These are phyloP conservation scores for Eleusine coracana DNA, from an alignment of 176 grass and related monocot species.

Conservation along the genomic window DNA sequence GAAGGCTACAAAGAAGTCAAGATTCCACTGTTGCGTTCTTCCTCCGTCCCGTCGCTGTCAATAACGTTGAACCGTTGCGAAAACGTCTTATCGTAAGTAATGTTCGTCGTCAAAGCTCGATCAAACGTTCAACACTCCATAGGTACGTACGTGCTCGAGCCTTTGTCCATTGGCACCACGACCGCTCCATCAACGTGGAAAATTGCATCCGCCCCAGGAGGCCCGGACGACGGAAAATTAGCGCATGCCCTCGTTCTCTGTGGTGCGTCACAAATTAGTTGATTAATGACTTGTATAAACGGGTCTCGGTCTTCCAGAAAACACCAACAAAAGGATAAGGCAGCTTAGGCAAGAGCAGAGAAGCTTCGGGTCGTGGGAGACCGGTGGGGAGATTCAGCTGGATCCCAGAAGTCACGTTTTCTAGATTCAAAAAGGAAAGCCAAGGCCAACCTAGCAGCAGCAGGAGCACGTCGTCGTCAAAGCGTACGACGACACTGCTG, in stretches of 20 bases:
- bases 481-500: not conserved
- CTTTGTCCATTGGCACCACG: not conserved
- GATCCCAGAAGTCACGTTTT: constrained; percentile 21
- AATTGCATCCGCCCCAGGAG: not conserved
- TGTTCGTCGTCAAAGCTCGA: constrained; percentile 28
- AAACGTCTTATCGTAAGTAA: not conserved
- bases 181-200: not conserved
- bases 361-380: constrained; percentile 19
- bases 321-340: not conserved
- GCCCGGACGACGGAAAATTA: not conserved
- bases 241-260: not conserved
- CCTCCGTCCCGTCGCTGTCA: not conserved
- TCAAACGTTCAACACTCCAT: not conserved
- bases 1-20: constrained; percentile 10
- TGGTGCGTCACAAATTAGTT: not conserved
- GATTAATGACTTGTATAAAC: not conserved
- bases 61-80: not conserved
- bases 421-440: constrained; percentile 14
- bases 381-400: not conserved
- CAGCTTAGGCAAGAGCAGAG: not conserved
- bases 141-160: not conserved
- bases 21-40: no score
- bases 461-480: not conserved
- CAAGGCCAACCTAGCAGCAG: not conserved
- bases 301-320: not conserved